Conservation (phyloP, 2,329 filamentous ascomycete species). For the Claviceps sorghi region DNA sequence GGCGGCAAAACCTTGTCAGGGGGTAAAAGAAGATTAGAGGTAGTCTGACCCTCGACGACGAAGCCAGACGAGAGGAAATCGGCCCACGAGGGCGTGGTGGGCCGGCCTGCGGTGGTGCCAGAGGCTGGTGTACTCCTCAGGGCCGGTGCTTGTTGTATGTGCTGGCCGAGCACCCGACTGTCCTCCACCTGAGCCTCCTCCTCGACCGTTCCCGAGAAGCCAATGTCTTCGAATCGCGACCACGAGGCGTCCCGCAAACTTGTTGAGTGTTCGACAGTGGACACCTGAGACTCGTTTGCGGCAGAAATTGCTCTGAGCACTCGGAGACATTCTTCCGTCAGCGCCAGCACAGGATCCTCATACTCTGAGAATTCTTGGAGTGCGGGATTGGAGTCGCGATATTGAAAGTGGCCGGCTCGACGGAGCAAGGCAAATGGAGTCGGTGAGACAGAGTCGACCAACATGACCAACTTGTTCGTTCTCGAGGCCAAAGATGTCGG, state of each 20-base stretch:
- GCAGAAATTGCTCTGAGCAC: constrained; percentile 80
- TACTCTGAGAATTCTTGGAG: constrained; percentile 75
- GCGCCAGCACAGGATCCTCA: constrained; percentile 71
- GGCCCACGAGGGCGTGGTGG: constrained; percentile 94
- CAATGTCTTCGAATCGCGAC: constrained; percentile 93
- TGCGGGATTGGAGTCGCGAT: constrained; percentile 74
- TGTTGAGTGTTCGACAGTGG: constrained; percentile 55
- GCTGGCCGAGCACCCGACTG: constrained; percentile 39
- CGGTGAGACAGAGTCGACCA: constrained; percentile 86
- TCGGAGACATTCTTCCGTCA: constrained; percentile 88
- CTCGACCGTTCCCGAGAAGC: constrained; percentile 64
- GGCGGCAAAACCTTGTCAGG: constrained; percentile 85
- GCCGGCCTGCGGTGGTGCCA: constrained; percentile 56
- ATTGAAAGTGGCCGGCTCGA: constrained; percentile 88
- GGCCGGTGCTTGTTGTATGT: constrained; percentile 28
- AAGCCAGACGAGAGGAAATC: constrained; percentile 95
- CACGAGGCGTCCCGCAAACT: constrained; percentile 75
- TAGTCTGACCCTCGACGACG: constrained; percentile 54
- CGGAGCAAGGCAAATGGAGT: constrained; percentile 85
- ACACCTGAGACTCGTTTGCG: constrained; percentile 70
- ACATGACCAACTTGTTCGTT: constrained; percentile 89
- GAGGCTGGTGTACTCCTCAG: constrained; percentile 54
- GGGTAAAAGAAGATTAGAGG: constrained; percentile 61
- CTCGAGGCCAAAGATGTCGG: constrained; percentile 62
- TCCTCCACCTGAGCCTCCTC: constrained; percentile 41